Evolutionary conservation across 345 rosid genomes (phyloP).

Genomic region (Eucalyptus leucophloia): DNA sequence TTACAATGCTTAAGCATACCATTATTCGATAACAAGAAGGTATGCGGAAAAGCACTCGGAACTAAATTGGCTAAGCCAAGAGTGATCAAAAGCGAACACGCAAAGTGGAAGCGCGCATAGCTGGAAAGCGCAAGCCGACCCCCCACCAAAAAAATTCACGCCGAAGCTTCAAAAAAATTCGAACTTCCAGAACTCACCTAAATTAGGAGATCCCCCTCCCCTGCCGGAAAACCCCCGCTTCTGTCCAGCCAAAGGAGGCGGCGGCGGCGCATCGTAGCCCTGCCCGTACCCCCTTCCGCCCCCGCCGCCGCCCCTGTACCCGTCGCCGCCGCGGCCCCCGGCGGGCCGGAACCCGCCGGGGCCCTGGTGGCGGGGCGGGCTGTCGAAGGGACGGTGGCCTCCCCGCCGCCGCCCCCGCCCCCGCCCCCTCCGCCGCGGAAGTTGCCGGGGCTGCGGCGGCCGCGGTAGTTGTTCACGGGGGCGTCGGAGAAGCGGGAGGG

Average conservation of each 20-base stretch:
- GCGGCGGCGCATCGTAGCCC: not conserved
- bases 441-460: conserved; percentile 57
- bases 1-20: not conserved
- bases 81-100: not conserved
- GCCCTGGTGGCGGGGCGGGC: conserved; percentile 40
- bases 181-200: not conserved
- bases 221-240: not conserved
- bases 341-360: conserved; percentile 18
- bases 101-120: not conserved
- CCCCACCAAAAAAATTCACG: not conserved
- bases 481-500: conserved; percentile 40
- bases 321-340: conserved; percentile 7
- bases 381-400: conserved; percentile 37
- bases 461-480: conserved; percentile 19
- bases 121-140: not conserved
- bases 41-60: not conserved
- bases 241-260: not conserved
- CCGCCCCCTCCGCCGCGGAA: conserved; percentile 24
- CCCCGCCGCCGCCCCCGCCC: conserved; percentile 16
- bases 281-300: conserved; percentile 18
- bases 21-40: not conserved
- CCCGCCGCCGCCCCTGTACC: conserved; percentile 4
- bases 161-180: not conserved
- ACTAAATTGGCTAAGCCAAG: not conserved
- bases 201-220: not conserved